Percentiles rank a stretch among this genome's conserved stretches.
Evolutionary conservation across 805 yeast genomes (phyloP).

Genomic region (Teunomyces lycoperdinae): DNA sequence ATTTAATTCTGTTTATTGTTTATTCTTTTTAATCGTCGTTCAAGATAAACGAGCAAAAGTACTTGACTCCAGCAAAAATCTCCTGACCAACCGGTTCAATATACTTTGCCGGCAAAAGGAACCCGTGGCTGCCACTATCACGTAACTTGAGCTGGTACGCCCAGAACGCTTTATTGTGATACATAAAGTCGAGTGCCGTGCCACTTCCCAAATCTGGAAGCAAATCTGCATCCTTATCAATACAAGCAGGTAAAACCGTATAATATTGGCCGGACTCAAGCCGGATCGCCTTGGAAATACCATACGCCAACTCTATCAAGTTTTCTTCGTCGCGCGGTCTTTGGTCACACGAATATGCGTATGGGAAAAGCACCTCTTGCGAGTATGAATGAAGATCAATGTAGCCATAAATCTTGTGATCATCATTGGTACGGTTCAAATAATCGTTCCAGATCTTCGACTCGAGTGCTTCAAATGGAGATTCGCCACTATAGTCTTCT

Average conservation of each 20-base stretch:
- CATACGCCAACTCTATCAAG: slow-evolving; percentile 76
- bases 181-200: slow-evolving; percentile 78
- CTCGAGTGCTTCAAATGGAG: slow-evolving; percentile 55
- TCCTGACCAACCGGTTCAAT: slow-evolving; percentile 79
- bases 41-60: slow-evolving; percentile 47
- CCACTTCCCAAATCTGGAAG: slow-evolving; percentile 78
- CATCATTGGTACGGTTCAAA: slow-evolving; percentile 39
- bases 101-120: slow-evolving; percentile 65
- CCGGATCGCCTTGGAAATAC: slow-evolving; percentile 72
- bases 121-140: slow-evolving; percentile 82
- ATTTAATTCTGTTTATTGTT: not conserved
- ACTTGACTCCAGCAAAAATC: slow-evolving; percentile 62
- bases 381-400: slow-evolving; percentile 84
- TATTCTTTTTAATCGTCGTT: slow-evolving; percentile 4
- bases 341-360: slow-evolving; percentile 73
- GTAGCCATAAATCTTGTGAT: slow-evolving; percentile 69
- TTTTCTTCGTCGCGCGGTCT: slow-evolving; percentile 80
- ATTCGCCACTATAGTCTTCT: slow-evolving; percentile 78
- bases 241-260: slow-evolving; percentile 72
- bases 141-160: slow-evolving; percentile 80
- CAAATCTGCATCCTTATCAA: slow-evolving; percentile 72
- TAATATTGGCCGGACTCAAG: slow-evolving; percentile 61
- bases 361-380: slow-evolving; percentile 79
- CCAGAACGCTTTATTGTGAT: slow-evolving; percentile 77
- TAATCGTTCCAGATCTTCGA: slow-evolving; percentile 38